These are phyloP conservation scores for Trichoderma simmonsii DNA, from an alignment of 2,329 filamentous ascomycete species.

Conservation along the genomic window DNA sequence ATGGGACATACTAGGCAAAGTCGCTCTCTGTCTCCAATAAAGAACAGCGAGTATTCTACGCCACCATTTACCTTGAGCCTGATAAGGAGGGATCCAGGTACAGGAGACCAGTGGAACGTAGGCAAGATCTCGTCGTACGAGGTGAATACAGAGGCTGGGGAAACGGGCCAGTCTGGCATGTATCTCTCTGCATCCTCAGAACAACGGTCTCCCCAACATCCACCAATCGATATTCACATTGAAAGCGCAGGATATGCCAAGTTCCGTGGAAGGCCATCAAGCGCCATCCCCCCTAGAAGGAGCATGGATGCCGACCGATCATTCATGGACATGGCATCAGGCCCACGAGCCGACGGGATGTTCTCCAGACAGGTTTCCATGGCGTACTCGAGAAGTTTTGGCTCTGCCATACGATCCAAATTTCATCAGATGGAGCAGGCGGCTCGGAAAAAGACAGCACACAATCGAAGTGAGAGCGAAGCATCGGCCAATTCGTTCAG, in stretches of 20 bases:
- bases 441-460: constrained; percentile 24
- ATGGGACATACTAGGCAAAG: constrained; percentile 1
- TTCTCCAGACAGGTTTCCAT: constrained; percentile 49
- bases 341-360: not conserved
- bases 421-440: constrained; percentile 39
- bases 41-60: constrained; percentile 26
- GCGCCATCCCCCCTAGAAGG: constrained; percentile 41
- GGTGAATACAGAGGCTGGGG: constrained; percentile 34
- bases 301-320: constrained; percentile 32
- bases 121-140: constrained; percentile 60
- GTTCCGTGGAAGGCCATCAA: constrained; percentile 38
- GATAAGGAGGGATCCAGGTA: constrained; percentile 69
- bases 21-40: constrained; percentile 40
- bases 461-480: constrained; percentile 31
- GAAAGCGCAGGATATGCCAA: constrained; percentile 57
- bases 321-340: constrained; percentile 15
- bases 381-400: constrained; percentile 52
- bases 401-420: constrained; percentile 44
- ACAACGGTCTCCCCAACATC: constrained; percentile 25
- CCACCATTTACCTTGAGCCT: constrained; percentile 56
- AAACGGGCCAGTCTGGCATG: constrained; percentile 23
- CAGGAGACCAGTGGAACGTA: constrained; percentile 72
- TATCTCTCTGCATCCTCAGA: constrained; percentile 24
- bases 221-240: constrained; percentile 50
- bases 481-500: constrained; percentile 32